Conservation (phyloP, 2,329 filamentous ascomycete genomes). For the Aspergillus japonicus region DNA sequence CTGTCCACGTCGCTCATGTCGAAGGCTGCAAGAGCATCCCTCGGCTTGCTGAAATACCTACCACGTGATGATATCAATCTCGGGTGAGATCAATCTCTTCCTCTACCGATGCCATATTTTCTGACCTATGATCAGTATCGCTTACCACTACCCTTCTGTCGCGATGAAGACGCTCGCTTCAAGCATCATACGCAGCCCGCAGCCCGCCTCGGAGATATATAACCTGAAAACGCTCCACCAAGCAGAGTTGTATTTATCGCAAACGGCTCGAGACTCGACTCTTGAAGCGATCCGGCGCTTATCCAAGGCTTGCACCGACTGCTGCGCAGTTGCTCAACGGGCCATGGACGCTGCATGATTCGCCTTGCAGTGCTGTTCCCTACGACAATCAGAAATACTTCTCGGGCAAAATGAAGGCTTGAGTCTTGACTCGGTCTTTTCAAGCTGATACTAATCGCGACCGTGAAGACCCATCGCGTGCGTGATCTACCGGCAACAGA, state of each 20-base stretch:
- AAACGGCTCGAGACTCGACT: conserved; percentile 2
- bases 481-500: too few relatives aligned
- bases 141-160: conserved; percentile 18
- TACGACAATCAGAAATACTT: neutral
- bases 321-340: conserved; percentile 14
- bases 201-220: conserved; percentile 9
- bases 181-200: conserved; percentile 16
- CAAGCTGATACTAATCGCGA: too few relatives aligned
- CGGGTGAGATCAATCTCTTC: conserved; percentile 11
- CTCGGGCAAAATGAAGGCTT: too few relatives aligned
- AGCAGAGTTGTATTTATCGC: conserved; percentile 16
- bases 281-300: conserved; percentile 13
- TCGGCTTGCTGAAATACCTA: conserved; percentile 17
- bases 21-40: conserved; percentile 20
- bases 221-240: conserved; percentile 16
- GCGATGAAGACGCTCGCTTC: conserved; percentile 18
- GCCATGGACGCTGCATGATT: neutral
- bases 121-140: conserved; percentile 3
- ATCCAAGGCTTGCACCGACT: conserved; percentile 16
- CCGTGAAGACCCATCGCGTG: too few relatives aligned
- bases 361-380: too few relatives aligned
- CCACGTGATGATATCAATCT: conserved; percentile 13
- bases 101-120: neutral
- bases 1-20: conserved; percentile 16
- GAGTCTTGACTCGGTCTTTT: too few relatives aligned